Base-by-base conservation (phyloP, 163 green algal genomes). In the Scenedesmus sp. region DNA sequence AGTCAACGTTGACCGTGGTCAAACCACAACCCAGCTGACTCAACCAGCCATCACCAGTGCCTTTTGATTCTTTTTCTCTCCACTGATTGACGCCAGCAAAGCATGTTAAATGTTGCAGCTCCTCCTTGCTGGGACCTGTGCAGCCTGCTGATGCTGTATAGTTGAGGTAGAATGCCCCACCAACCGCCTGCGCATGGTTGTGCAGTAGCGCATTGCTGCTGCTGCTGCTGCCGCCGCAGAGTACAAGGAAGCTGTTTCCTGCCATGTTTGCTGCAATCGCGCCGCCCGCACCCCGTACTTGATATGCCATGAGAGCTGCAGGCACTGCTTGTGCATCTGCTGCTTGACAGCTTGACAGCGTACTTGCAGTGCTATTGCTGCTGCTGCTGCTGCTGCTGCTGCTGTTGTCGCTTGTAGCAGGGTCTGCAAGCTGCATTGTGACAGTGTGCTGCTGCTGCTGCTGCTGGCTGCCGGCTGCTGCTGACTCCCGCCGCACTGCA, bases 251-350 rank as follows among this genome's bases (percentile, higher is more conserved):
- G 57, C 55, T 73, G 82, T 70, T 54, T 13, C 82, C 82, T 9
- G 82, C 82, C 55, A 89, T 26, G 84, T 89, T 89, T 16, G 57
- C 84, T 15, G 84, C 59, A 15, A 89, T 60, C n/a, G 20, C 84
- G 13, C 84, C 84, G 18, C 84, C 84, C 16, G 84, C 56, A 9
- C 84, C 60, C n/a, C 12, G 20, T 12, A 81, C 26, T 20, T 34
- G 5, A 57, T 89, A 9, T 10, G 4, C 2, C 84, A 89, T 81
- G 46, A 62, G 79, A 34, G 52, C 12, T 18, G 34, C 46, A 26
- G 79, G 26, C 20, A 20, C 16, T 34, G 67, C 67, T n/a, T 26
- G 74, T 46, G 52, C 23, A 7, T 57, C 0, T 3, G 4, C 56
- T 62, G 60, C 59, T 62, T 34, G 15, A 6, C 13, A 18, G 8